phyloP scores from a whole-genome alignment of 140 eudicot genomes.

The Flaveria floridana region DNA sequence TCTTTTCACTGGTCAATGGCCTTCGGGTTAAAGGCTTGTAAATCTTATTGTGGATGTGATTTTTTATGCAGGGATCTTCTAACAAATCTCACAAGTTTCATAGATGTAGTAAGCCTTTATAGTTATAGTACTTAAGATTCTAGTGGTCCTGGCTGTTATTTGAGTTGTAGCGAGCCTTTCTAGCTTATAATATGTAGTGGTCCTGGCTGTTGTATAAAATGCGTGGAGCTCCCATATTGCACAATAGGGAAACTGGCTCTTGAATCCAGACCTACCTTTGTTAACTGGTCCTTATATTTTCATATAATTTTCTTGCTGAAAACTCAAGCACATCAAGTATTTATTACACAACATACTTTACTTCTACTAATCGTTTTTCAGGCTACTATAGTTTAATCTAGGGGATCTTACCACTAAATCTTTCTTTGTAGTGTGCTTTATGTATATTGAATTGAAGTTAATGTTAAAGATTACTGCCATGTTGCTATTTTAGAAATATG shows the following conservation, averaged over 20 bases:
- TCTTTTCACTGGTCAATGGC: background rate
- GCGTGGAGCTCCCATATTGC: constrained; percentile 20
- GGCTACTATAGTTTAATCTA: background rate
- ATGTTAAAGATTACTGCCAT: background rate
- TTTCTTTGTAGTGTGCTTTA: background rate
- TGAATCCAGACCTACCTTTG: constrained; percentile 15
- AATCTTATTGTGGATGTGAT: constrained; percentile 12
- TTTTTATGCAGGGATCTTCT: background rate
- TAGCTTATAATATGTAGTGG: constrained; percentile 23
- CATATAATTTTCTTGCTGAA: constrained; percentile 19
- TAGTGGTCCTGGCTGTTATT: constrained; percentile 26
- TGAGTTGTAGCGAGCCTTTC: background rate
- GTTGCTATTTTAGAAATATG: background rate
- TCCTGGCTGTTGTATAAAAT: constrained; percentile 19
- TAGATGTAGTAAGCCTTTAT: constrained; percentile 12
- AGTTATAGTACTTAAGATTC: background rate
- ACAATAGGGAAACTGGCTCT: constrained; percentile 15
- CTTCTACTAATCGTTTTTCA: background rate
- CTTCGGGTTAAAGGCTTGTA: constrained; percentile 9
- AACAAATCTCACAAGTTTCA: background rate
- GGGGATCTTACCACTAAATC: background rate
- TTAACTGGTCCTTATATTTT: constrained; percentile 16
- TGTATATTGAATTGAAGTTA: constrained; percentile 1
- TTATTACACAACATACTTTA: background rate
- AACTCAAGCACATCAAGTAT: background rate